Percentiles rank a stretch among this genome's conserved stretches.
These are phyloP conservation scores for Tuber borchii DNA, from an alignment of 495 filamentous ascomycete genomes.

Conservation along the genomic window DNA sequence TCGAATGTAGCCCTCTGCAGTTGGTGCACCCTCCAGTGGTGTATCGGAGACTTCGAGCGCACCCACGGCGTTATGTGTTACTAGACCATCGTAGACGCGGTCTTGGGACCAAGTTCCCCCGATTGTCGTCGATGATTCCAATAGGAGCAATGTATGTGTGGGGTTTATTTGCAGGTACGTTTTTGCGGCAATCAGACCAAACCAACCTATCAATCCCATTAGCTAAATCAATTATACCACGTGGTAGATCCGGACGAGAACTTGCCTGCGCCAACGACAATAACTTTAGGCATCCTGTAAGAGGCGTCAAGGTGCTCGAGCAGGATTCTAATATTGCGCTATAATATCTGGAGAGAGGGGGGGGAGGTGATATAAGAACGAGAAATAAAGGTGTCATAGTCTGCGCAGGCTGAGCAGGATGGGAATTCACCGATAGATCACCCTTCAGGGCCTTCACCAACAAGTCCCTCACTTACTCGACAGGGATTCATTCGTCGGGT, in stretches of 20 bases:
- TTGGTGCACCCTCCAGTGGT: conserved; percentile 53
- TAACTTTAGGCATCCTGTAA: conserved; percentile 24
- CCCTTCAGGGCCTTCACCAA: neutral
- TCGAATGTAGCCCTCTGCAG: conserved; percentile 53
- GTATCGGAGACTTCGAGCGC: conserved; percentile 58
- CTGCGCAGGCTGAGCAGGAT: neutral
- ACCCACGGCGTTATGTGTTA: conserved; percentile 45
- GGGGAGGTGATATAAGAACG: neutral
- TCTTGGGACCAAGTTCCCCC: conserved; percentile 52
- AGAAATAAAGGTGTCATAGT: neutral
- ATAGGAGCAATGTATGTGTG: conserved; percentile 44
- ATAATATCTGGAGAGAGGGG: neutral
- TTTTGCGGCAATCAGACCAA: conserved; percentile 46
- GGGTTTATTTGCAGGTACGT: conserved; percentile 47
- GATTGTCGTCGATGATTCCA: conserved; percentile 47
- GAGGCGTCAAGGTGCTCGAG: neutral
- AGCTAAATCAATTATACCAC: neutral
- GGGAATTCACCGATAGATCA: neutral
- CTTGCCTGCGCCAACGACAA: conserved; percentile 31
- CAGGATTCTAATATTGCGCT: neutral
- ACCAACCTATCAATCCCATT: conserved; percentile 42
- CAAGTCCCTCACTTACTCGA: neutral
- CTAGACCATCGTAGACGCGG: conserved; percentile 49
- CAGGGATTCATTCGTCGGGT: neutral
- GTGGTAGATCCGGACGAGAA: neutral